Base-by-base conservation (phyloP, 1,284 basidiomycete genomes). In the Pisolithus thermaeus region DNA sequence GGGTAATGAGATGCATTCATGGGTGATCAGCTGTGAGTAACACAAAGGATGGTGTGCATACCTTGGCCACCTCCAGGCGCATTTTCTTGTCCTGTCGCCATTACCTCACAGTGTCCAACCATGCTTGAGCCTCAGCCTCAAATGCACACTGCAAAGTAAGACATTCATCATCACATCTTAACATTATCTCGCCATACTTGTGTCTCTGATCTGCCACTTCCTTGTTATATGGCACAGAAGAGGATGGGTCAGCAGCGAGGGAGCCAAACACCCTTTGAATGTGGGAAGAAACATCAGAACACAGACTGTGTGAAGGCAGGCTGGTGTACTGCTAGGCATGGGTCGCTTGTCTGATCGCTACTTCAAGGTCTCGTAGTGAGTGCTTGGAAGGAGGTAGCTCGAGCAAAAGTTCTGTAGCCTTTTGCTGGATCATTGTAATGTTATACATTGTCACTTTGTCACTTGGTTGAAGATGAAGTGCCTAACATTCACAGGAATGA, bases 341-440 rank as follows among this genome's bases (percentile, higher is more conserved):
- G n/a, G 76, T 76, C 18, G 91, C 92, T 56, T 92, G 86, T 44
- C 84, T 79, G 47, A 94, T 84, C 1, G 87, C 90, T 39, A 74
- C 73, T 57, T 87, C 77, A 39, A 97, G 75, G 58, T 96, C 92
- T 51, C 80, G 81, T 7, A 94, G 73, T 1, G 85, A 83, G 18
- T 94, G 83, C 63, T 91, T 92, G 14, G 81, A 74, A 0, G 86
- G 78, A 2, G 78, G 76, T 20, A 94, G 72, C 1, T 81, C 77
- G 55, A 93, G 83, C 46, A 97, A 71, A 72, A 97, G 79, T 66
- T 97, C 92, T 0, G 91, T 89, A 0, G 90, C 87, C 69, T 96
- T 96, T 68, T 97, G 94, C 68, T 94, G 85, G 36, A 97, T 92
- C 87, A 97, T 93, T 50, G 93, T 93, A 62, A 97, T 90, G 67